Evolutionary conservation across 768 basidiomycete genomes (phyloP).

Genomic region (Lentinula lateritia): DNA sequence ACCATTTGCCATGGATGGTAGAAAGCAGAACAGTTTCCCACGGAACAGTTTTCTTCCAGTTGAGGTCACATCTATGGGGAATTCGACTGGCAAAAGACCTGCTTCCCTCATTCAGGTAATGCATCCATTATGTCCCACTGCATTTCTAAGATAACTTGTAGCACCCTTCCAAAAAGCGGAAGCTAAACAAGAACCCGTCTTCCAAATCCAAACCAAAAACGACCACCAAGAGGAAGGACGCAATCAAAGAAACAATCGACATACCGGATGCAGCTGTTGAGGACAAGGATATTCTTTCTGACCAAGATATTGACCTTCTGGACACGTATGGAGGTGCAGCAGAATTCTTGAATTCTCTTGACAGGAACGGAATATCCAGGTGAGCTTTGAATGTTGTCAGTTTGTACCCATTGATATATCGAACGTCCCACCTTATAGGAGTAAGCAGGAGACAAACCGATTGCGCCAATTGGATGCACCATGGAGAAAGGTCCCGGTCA

Average conservation of each 20-base stretch:
- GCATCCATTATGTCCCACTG: not conserved
- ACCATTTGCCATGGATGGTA: not conserved
- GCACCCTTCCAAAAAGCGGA: conserved; percentile 5
- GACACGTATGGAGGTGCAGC: conserved; percentile 57
- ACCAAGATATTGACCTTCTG: conserved; percentile 64
- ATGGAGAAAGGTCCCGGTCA: conserved; percentile 30
- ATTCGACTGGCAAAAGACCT: not conserved
- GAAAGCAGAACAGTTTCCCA: not conserved
- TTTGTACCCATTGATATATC: not conserved
- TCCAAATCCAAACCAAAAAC: conserved; percentile 12
- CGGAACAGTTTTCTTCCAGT: not conserved
- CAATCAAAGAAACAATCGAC: conserved; percentile 54
- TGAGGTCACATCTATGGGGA: not conserved
- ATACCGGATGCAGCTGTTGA: conserved; percentile 44
- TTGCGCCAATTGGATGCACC: conserved; percentile 66
- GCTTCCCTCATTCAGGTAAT: not conserved
- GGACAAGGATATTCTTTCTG: conserved; percentile 56
- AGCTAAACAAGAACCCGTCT: not conserved
- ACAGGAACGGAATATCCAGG: conserved; percentile 79
- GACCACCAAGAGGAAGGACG: conserved; percentile 33
- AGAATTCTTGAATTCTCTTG: conserved; percentile 66
- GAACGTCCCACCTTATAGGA: conserved; percentile 40
- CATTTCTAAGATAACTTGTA: not conserved
- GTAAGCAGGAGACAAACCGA: conserved; percentile 76
- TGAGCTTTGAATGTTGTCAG: conserved; percentile 24